These are phyloP conservation scores for Zea mays DNA, from an alignment of 176 grass and related monocot genomes.

Conservation along the genomic window Zm-B73-REFERENCE-NAM-5.0 NC_050105.1:143592001-143592500, in stretches of 20 bases:
- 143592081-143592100: slow-evolving; percentile 65
- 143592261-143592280: slow-evolving; percentile 92
- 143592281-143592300: slow-evolving; percentile 94
- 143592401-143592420: slow-evolving; percentile 84
- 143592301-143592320: slow-evolving; percentile 76
- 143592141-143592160: not conserved
- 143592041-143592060: slow-evolving; percentile 88
- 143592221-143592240: slow-evolving; percentile 86
- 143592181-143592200: slow-evolving; percentile 24
- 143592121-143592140: not conserved
- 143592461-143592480: slow-evolving; percentile 20
- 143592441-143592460: not conserved
- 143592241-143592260: slow-evolving; percentile 85
- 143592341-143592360: slow-evolving; percentile 89
- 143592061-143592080: slow-evolving; percentile 84
- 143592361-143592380: slow-evolving; percentile 90
- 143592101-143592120: slow-evolving; percentile 51
- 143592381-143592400: slow-evolving; percentile 88
- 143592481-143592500: slow-evolving; percentile 26
- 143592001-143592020: slow-evolving; percentile 89
- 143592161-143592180: not conserved
- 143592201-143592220: slow-evolving; percentile 65
- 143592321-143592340: slow-evolving; percentile 91
- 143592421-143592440: not conserved
- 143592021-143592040: slow-evolving; percentile 83